Percentiles rank a stretch among this genome's conserved stretches.
phyloP scores from a whole-genome alignment of 2,329 filamentous ascomycete species.

The Pleomassaria siparia region DNA sequence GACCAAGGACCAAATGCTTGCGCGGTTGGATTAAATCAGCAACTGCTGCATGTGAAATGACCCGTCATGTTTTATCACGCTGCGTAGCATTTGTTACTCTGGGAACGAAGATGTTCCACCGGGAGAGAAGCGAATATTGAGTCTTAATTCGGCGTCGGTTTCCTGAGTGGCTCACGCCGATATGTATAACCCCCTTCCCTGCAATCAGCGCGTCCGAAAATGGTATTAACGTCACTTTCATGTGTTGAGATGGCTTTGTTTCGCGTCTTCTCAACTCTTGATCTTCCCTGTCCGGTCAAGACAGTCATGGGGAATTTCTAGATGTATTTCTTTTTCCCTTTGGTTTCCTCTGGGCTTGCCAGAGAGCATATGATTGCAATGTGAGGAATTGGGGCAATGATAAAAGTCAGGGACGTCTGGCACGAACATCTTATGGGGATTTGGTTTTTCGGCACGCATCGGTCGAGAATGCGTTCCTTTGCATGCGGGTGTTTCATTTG shows the following conservation, averaged over 20 bases:
- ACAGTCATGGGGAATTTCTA: conserved; percentile 31
- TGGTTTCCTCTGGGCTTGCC: conserved; percentile 26
- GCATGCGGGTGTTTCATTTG: conserved; percentile 42
- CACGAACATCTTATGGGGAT: conserved; percentile 30
- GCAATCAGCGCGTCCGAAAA: conserved; percentile 42
- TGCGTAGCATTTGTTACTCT: conserved; percentile 38
- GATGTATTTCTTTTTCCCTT: conserved; percentile 35
- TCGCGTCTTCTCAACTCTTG: conserved; percentile 34
- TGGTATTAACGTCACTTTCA: conserved; percentile 40
- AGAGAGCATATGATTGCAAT: conserved; percentile 32
- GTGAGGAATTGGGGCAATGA: conserved; percentile 28
- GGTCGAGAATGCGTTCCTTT: conserved; percentile 30
- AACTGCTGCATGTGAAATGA: conserved; percentile 41
- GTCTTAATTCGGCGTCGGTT: conserved; percentile 39
- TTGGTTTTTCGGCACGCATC: conserved; percentile 26
- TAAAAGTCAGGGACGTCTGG: conserved; percentile 35
- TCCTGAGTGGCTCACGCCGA: conserved; percentile 34
- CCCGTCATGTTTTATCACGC: conserved; percentile 42
- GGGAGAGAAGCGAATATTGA: conserved; percentile 36
- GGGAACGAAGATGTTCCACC: conserved; percentile 33
- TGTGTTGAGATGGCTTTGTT: conserved; percentile 35
- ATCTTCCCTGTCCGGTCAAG: conserved; percentile 28
- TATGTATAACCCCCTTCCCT: conserved; percentile 38
- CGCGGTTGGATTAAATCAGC: conserved; percentile 75
- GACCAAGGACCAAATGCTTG: conserved; percentile 95